Conservation (phyloP, 805 yeast genomes). For the Ascoidea rubescens region DNA sequence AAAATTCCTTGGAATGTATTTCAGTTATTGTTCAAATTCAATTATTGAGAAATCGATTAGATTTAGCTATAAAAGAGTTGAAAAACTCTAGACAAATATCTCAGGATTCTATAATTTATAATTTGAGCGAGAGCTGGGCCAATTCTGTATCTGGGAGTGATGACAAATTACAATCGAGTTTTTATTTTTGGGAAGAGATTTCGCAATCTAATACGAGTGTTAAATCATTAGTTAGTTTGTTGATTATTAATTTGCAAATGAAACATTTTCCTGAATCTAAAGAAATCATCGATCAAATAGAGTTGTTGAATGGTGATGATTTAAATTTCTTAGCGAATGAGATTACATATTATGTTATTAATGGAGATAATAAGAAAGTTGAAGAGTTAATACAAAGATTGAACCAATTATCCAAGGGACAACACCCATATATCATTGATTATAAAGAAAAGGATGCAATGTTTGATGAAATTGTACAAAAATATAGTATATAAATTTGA, state of each 20-base stretch:
- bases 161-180: constrained; percentile 24
- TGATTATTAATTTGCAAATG: constrained; percentile 66
- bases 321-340: constrained; percentile 45
- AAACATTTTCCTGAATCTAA: constrained; percentile 74
- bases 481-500: constrained; percentile 15
- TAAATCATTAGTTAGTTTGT: constrained; percentile 45
- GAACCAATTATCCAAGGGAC: constrained; percentile 27
- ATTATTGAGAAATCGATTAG: constrained; percentile 3
- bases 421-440: constrained; percentile 44
- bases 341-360: constrained; percentile 46
- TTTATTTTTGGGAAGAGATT: constrained; percentile 72
- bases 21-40: constrained; percentile 8
- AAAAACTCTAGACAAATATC: constrained; percentile 17
- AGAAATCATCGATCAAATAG: constrained; percentile 33
- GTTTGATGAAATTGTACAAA: constrained; percentile 60
- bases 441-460: constrained; percentile 42
- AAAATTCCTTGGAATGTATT: constrained; percentile 8
- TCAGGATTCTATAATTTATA: constrained; percentile 63
- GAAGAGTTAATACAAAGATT: constrained; percentile 28
- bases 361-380: constrained; percentile 29
- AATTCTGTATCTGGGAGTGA: constrained; percentile 29
- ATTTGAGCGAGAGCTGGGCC: constrained; percentile 67
- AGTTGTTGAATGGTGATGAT: constrained; percentile 18
- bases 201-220: constrained; percentile 36
- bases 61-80: constrained; percentile 5